These are phyloP conservation scores for Sequoiadendron giganteum DNA, from an alignment of 75 land plant genomes.

Conservation along the genomic window DNA sequence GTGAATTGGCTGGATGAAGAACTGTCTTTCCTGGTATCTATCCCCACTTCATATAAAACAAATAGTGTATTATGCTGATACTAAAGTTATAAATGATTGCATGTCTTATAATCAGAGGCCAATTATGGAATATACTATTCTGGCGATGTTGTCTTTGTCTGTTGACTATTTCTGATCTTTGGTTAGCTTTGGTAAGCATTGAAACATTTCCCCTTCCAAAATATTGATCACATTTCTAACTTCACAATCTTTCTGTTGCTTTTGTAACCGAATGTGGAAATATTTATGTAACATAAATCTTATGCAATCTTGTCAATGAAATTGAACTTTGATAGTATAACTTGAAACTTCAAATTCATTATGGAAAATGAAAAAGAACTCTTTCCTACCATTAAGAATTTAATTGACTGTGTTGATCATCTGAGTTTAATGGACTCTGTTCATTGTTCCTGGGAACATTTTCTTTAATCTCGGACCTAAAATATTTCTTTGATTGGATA, in stretches of 20 bases:
- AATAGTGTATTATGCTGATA: not conserved
- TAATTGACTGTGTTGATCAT: not conserved
- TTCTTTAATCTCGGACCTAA: not conserved
- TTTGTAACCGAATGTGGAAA: not conserved
- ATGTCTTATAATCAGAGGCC: not conserved
- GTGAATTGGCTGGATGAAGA: slow-evolving; percentile 90
- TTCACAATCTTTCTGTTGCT: not conserved
- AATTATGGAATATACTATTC: slow-evolving; percentile 1
- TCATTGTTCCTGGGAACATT: not conserved
- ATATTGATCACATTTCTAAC: not conserved
- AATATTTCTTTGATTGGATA: not conserved
- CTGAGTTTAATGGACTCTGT: not conserved
- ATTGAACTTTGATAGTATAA: not conserved
- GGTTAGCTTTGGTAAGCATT: not conserved
- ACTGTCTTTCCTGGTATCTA: slow-evolving; percentile 48
- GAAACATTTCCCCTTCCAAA: not conserved
- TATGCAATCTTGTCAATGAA: not conserved
- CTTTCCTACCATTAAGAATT: not conserved
- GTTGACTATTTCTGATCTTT: not conserved
- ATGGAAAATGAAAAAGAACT: not conserved
- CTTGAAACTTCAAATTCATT: not conserved
- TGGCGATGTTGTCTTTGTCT: not conserved
- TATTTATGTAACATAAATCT: not conserved
- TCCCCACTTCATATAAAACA: not conserved
- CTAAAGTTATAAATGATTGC: not conserved